These are phyloP conservation scores for Camptophora hylomeconis DNA, from an alignment of 2,329 filamentous ascomycete genomes.

Conservation along the genomic window DNA sequence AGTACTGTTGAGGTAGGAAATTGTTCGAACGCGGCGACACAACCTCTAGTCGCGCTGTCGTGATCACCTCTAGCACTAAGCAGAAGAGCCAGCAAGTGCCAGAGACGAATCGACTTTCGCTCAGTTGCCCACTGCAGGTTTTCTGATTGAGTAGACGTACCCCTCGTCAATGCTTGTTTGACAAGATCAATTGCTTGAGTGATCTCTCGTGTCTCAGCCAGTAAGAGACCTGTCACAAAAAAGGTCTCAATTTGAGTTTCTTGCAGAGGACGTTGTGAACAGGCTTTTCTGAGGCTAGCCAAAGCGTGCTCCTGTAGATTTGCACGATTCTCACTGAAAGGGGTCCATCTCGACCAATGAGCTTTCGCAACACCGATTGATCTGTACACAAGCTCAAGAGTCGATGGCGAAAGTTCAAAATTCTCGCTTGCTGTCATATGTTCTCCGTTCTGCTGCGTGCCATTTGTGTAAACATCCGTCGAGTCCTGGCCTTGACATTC, in stretches of 20 bases:
- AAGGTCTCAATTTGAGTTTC: conserved; percentile 57
- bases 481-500: conserved; percentile 34
- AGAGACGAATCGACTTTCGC: conserved; percentile 58
- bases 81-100: conserved; percentile 81
- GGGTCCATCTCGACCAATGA: conserved; percentile 74
- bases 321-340: conserved; percentile 56
- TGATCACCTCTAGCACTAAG: conserved; percentile 81
- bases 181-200: conserved; percentile 68
- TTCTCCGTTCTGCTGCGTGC: conserved; percentile 4
- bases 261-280: conserved; percentile 54
- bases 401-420: conserved; percentile 4
- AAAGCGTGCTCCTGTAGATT: conserved; percentile 69
- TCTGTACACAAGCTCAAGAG: conserved; percentile 29
- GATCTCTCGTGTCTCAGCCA: conserved; percentile 76
- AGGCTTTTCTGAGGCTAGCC: conserved; percentile 57
- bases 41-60: conserved; percentile 64
- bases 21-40: conserved; percentile 83
- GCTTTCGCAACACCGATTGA: conserved; percentile 77
- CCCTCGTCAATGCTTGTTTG: conserved; percentile 51
- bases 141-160: conserved; percentile 3
- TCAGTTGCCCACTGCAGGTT: conserved; percentile 17
- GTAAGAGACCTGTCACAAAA: conserved; percentile 69
- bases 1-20: conserved; percentile 60
- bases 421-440: neutral
- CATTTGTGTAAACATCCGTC: conserved; percentile 12